phyloP scores from a whole-genome alignment of 345 rosid genomes.

The Gossypium mustelinum region DNA sequence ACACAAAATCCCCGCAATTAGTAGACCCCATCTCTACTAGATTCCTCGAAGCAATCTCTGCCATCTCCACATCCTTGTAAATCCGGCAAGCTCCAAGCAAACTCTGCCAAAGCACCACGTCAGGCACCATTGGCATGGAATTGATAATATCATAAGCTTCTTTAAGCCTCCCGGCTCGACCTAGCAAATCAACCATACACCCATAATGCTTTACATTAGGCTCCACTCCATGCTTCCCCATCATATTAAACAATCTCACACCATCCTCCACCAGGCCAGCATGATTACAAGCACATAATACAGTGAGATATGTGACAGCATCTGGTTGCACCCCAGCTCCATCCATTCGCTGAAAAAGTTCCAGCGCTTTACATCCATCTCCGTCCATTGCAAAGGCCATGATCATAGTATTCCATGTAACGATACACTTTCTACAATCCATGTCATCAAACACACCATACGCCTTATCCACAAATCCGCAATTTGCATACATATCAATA shows the following conservation, averaged over 20 bases:
- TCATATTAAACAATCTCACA: constrained; percentile 45
- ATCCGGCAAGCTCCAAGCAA: constrained; percentile 77
- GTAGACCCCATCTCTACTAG: constrained; percentile 70
- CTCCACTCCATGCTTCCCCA: constrained; percentile 41
- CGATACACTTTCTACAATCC: constrained; percentile 41
- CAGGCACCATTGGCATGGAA: constrained; percentile 60
- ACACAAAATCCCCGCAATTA: constrained; percentile 68
- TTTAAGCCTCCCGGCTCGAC: constrained; percentile 69
- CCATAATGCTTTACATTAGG: constrained; percentile 82
- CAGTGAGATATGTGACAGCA: constrained; percentile 62
- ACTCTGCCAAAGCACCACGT: constrained; percentile 78
- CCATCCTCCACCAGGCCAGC: constrained; percentile 81
- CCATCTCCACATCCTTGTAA: constrained; percentile 63
- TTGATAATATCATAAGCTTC: constrained; percentile 61
- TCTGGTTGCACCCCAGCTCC: constrained; percentile 45
- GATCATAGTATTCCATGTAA: constrained; percentile 91
- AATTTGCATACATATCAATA: constrained; percentile 81
- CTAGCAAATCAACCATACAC: constrained; percentile 70
- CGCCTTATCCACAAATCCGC: constrained; percentile 73
- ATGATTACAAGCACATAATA: constrained; percentile 73
- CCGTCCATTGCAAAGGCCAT: constrained; percentile 86
- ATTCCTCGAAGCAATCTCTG: constrained; percentile 58
- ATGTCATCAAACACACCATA: constrained; percentile 48
- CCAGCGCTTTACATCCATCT: constrained; percentile 53
- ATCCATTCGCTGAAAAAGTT: constrained; percentile 53